These are phyloP conservation scores for Colletotrichum lindemuthianum DNA, from an alignment of 2,329 filamentous ascomycete genomes.

Conservation along the genomic window DNA sequence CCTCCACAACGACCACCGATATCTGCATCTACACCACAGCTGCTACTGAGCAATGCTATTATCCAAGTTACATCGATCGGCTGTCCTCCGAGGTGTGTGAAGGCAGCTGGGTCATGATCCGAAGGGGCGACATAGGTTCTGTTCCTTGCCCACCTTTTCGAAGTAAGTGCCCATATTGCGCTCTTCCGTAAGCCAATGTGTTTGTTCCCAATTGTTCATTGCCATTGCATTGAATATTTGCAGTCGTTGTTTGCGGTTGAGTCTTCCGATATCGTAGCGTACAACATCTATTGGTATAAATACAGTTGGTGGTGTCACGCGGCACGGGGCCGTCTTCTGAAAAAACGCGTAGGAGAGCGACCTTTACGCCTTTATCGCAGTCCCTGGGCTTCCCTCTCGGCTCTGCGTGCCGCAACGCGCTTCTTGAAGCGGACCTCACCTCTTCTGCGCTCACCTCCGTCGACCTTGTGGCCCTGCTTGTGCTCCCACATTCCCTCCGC, in stretches of 20 bases:
- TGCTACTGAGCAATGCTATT: no score
- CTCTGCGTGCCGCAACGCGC: constrained; percentile 81
- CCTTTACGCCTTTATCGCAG: constrained; percentile 19
- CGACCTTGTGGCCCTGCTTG: constrained; percentile 87
- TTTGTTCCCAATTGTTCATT: no score
- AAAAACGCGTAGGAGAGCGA: constrained; percentile 17
- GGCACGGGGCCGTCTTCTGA: constrained; percentile 18
- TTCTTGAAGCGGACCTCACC: constrained; percentile 89
- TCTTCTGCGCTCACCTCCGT: constrained; percentile 92
- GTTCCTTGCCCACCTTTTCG: no score
- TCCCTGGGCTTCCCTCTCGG: constrained; percentile 61
- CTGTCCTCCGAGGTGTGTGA: no score
- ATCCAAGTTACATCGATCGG: no score
- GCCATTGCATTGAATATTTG: not conserved
- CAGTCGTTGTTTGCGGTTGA: constrained; percentile 21
- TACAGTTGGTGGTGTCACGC: constrained; percentile 34
- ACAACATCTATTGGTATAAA: constrained; percentile 34
- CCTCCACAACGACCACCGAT: no score
- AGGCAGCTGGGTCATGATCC: no score
- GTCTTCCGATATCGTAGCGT: constrained; percentile 33
- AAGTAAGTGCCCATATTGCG: no score
- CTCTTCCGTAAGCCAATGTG: no score
- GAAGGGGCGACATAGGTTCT: no score
- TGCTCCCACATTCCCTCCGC: constrained; percentile 95
- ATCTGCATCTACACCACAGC: no score